A percentile compares a stretch with the other conserved stretches of the same genome.
These are phyloP conservation scores for Amborella trichopoda DNA, from an alignment of 164 flowering plant genomes.

Conservation along the genomic window DNA sequence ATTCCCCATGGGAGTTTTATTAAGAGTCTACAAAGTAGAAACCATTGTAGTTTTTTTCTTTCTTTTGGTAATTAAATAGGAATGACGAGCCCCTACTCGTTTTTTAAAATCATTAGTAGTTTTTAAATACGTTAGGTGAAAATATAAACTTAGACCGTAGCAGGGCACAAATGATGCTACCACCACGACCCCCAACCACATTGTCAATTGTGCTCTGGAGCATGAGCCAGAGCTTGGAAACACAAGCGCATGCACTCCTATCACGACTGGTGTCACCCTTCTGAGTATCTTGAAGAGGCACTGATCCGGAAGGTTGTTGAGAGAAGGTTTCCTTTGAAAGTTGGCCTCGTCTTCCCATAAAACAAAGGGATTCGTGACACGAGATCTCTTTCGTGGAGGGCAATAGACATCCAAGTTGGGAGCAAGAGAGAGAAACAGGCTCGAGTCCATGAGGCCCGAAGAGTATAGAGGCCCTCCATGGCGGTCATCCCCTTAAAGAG, in stretches of 20 bases:
- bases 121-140: no score
- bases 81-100: no score
- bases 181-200: no score
- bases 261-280: slow-evolving; percentile 42
- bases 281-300: slow-evolving; percentile 78
- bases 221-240: slow-evolving; percentile 73
- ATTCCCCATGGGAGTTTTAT: no score
- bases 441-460: slow-evolving; percentile 15
- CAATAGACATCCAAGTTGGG: slow-evolving; percentile 20
- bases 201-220: slow-evolving; percentile 44
- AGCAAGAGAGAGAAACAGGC: slow-evolving; percentile 16
- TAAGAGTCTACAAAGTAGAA: no score
- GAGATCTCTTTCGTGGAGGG: slow-evolving; percentile 29
- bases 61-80: no score
- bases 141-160: no score
- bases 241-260: slow-evolving; percentile 54
- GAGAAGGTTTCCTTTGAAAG: slow-evolving; percentile 23
- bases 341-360: slow-evolving; percentile 12
- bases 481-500: no score
- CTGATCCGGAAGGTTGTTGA: slow-evolving; percentile 71
- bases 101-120: no score
- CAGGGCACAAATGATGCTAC: no score
- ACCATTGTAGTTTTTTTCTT: no score
- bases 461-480: no score
- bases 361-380: slow-evolving; percentile 21